Evolutionary conservation across 495 filamentous ascomycete species (phyloP).

Genomic region (Glarea lozoyensis): DNA sequence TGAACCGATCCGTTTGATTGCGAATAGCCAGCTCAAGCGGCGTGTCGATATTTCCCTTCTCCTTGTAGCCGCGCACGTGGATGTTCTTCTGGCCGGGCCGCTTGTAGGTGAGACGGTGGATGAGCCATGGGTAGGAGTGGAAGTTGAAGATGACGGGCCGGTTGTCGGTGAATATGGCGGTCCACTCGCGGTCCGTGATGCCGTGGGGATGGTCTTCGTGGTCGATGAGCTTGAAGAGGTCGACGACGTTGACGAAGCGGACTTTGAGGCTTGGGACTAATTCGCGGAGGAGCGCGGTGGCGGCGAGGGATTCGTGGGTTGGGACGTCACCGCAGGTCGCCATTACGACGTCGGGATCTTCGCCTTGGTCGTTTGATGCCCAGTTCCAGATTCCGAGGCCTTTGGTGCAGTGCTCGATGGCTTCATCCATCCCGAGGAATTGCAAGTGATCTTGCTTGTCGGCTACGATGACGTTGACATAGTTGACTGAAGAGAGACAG

Average conservation of each 20-base stretch:
- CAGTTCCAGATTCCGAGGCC: constrained; percentile 52
- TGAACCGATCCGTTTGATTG: constrained; percentile 63
- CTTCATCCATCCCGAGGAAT: constrained; percentile 58
- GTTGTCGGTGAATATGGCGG: constrained; percentile 55
- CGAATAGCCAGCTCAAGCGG: constrained; percentile 63
- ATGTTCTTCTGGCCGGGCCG: constrained; percentile 51
- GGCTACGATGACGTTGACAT: constrained; percentile 68
- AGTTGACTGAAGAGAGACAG: constrained; percentile 59
- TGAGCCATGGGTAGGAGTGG: constrained; percentile 69
- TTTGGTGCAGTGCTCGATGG: constrained; percentile 62
- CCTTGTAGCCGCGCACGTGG: constrained; percentile 63
- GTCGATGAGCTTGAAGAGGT: constrained; percentile 66
- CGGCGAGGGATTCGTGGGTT: constrained; percentile 60
- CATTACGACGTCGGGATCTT: constrained; percentile 61
- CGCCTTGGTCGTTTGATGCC: constrained; percentile 47
- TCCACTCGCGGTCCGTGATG: constrained; percentile 50
- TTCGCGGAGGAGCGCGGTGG: constrained; percentile 54
- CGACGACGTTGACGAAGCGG: constrained; percentile 66
- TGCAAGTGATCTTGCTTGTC: constrained; percentile 72
- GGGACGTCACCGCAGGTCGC: constrained; percentile 62
- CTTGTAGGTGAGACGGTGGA: constrained; percentile 64
- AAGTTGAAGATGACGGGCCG: constrained; percentile 70
- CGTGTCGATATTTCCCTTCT: constrained; percentile 74
- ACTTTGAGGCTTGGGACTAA: constrained; percentile 58
- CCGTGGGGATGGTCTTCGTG: constrained; percentile 58